Conservation (phyloP, 345 rosid species). For the Pugionium cornutum region DNA sequence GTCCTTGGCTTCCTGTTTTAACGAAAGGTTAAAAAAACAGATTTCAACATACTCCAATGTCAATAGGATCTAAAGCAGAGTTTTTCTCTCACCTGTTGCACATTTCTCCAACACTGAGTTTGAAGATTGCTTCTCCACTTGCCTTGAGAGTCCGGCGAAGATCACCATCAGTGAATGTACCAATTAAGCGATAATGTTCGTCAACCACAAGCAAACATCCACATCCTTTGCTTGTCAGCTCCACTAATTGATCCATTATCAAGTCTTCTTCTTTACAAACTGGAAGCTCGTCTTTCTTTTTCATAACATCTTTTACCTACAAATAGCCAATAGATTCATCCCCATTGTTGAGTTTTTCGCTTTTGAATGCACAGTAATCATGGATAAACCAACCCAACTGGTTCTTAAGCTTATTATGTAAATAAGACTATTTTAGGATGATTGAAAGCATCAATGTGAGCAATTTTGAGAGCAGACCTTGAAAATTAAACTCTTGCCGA, state of each 20-base stretch:
- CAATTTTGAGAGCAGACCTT: constrained; percentile 53
- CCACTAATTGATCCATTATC: constrained; percentile 93
- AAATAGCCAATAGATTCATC: constrained; percentile 2
- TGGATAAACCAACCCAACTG: background rate
- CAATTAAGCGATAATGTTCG: constrained; percentile 60
- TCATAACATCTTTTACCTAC: constrained; percentile 93
- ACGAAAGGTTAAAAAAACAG: background rate
- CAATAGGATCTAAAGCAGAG: constrained; percentile 2
- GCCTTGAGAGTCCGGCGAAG: constrained; percentile 91
- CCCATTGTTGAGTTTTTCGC: background rate
- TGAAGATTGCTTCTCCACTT: constrained; percentile 82
- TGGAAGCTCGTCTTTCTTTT: constrained; percentile 86
- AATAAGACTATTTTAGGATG: background rate
- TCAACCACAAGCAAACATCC: constrained; percentile 88
- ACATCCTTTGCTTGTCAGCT: constrained; percentile 90
- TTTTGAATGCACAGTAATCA: background rate
- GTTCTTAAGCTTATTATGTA: constrained; percentile 5
- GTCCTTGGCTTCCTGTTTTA: constrained; percentile 81
- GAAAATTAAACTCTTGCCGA: constrained; percentile 88
- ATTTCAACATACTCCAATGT: background rate
- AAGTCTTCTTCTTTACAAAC: constrained; percentile 82
- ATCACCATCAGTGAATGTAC: constrained; percentile 96
- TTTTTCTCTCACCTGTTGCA: constrained; percentile 69
- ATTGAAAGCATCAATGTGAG: background rate
- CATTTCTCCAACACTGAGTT: constrained; percentile 92